These are phyloP conservation scores for Phoma herbarum DNA, from an alignment of 2,329 filamentous ascomycete genomes.

Conservation along the genomic window DNA sequence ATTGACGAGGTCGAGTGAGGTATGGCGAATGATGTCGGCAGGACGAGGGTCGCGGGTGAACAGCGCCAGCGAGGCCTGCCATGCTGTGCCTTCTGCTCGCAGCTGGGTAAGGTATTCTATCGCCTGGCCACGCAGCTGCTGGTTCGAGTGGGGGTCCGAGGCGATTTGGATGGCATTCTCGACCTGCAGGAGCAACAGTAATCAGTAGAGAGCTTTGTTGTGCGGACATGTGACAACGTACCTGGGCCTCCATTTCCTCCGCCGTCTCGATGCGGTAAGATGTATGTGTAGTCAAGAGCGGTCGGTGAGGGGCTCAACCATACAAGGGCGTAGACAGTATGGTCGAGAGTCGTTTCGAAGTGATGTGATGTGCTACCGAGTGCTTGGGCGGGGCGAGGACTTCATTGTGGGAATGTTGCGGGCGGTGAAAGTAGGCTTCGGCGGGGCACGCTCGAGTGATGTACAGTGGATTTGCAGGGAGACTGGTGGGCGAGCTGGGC, in stretches of 20 bases:
- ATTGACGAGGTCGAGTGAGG: constrained; percentile 92
- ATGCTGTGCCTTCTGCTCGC: constrained; percentile 81
- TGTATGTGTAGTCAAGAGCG: constrained; percentile 30
- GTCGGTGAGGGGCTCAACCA: constrained; percentile 27
- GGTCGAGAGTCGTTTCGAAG: constrained; percentile 24
- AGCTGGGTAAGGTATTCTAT: constrained; percentile 81
- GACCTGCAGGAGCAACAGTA: constrained; percentile 65
- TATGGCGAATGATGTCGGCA: constrained; percentile 85
- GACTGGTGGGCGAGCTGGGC: constrained; percentile 15
- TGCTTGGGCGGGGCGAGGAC: constrained; percentile 42
- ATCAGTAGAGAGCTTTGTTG: constrained; percentile 3
- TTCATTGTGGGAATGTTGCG: constrained; percentile 48
- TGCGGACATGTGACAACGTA: constrained; percentile 26
- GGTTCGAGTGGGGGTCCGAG: constrained; percentile 81
- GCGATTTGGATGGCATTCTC: constrained; percentile 96
- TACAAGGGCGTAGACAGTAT: constrained; percentile 31
- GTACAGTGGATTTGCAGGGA: constrained; percentile 32
- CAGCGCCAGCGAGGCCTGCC: constrained; percentile 87
- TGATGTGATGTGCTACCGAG: constrained; percentile 45
- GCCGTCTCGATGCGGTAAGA: constrained; percentile 35
- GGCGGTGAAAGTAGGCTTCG: constrained; percentile 45
- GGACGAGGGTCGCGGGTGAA: constrained; percentile 81
- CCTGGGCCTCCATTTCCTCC: constrained; percentile 52
- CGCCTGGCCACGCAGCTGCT: constrained; percentile 78
- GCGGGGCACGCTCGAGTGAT: constrained; percentile 43